Evolutionary conservation across 2,329 filamentous ascomycete genomes (phyloP).

Genomic region (Coleophoma cylindrospora): DNA sequence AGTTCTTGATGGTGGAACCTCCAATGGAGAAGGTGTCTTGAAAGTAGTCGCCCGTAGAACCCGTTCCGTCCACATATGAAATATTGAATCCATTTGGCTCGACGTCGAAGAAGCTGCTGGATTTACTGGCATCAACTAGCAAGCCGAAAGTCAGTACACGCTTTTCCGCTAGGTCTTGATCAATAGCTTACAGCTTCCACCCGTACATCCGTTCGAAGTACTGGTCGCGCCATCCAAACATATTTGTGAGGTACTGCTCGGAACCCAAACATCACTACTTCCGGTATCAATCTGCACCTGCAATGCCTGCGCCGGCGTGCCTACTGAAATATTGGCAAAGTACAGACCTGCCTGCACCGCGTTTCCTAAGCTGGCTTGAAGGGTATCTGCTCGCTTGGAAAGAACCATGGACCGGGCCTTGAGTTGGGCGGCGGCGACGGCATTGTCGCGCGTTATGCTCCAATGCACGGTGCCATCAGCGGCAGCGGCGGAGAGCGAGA

Average conservation of each 20-base stretch:
- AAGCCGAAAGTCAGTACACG: not conserved
- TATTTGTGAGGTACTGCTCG: slow-evolving; percentile 26
- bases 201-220: slow-evolving; percentile 32
- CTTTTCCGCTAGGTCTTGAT: slow-evolving; percentile 5
- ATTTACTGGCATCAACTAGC: slow-evolving; percentile 40
- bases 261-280: slow-evolving; percentile 54
- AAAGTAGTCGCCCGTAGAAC: slow-evolving; percentile 48
- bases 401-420: not conserved
- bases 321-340: slow-evolving; percentile 47
- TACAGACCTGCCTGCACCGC: slow-evolving; percentile 28
- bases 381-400: slow-evolving; percentile 1
- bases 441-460: not conserved
- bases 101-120: slow-evolving; percentile 40
- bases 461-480: not conserved
- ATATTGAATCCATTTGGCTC: slow-evolving; percentile 43
- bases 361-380: slow-evolving; percentile 4
- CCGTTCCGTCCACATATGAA: slow-evolving; percentile 49
- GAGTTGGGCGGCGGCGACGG: not conserved
- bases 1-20: slow-evolving; percentile 36
- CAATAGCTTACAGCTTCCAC: slow-evolving; percentile 36
- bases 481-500: not conserved
- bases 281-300: slow-evolving; percentile 54
- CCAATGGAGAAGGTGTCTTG: slow-evolving; percentile 45
- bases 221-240: not conserved
- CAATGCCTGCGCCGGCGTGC: slow-evolving; percentile 48